phyloP scores from a whole-genome alignment of 768 basidiomycete species.

The Amanita rimosa region DNA sequence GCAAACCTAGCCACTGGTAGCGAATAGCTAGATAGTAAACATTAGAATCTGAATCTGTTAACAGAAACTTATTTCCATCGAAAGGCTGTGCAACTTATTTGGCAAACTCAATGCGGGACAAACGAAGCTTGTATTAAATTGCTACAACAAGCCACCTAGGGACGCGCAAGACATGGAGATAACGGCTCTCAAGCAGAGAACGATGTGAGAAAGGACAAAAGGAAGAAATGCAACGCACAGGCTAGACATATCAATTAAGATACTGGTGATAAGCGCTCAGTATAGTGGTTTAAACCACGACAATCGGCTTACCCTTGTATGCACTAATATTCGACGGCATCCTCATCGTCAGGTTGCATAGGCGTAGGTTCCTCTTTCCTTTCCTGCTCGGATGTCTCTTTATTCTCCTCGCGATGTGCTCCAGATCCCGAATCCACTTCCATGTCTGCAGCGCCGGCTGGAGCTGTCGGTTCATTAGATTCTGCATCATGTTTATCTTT shows the following conservation, averaged over 20 bases:
- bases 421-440: slow-evolving; percentile 25
- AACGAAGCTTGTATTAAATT: neutral
- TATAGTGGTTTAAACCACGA: neutral
- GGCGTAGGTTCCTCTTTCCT: slow-evolving; percentile 42
- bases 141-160: neutral
- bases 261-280: slow-evolving; percentile 3
- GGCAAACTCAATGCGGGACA: neutral
- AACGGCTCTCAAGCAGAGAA: slow-evolving; percentile 4
- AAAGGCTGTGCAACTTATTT: neutral
- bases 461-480: slow-evolving; percentile 1
- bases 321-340: slow-evolving; percentile 69
- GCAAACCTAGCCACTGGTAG: too few species aligned
- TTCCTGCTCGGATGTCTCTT: slow-evolving; percentile 28
- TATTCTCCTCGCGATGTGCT: slow-evolving; percentile 19
- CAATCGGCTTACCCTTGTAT: slow-evolving; percentile 10
- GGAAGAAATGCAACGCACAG: slow-evolving; percentile 20
- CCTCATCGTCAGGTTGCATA: slow-evolving; percentile 64
- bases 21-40: too few species aligned
- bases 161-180: neutral
- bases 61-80: too few species aligned
- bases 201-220: slow-evolving; percentile 7
- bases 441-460: slow-evolving; percentile 20
- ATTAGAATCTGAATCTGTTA: too few species aligned
- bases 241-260: slow-evolving; percentile 12
- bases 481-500: slow-evolving; percentile 4